Percentiles rank a stretch among this genome's conserved stretches.
These are phyloP conservation scores for Bondarzewia mesenterica DNA, from an alignment of 1,284 basidiomycete species.

Conservation along the genomic window DNA sequence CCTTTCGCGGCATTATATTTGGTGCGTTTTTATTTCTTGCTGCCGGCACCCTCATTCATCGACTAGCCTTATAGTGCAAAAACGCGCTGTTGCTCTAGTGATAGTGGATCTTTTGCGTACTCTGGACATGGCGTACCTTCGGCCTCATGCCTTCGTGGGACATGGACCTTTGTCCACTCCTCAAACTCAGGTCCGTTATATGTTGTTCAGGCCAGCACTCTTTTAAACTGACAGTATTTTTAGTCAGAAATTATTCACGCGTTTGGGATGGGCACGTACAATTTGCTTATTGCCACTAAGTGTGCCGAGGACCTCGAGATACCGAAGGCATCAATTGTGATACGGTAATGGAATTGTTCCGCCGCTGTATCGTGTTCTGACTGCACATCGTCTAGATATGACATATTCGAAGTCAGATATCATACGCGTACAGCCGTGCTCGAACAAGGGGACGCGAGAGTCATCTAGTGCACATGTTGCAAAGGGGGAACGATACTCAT, in stretches of 20 bases:
- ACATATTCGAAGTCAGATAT: conserved; percentile 55
- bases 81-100: conserved; percentile 32
- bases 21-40: conserved; percentile 30
- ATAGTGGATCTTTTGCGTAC: conserved; percentile 36
- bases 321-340: conserved; percentile 43
- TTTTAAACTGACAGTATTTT: background rate
- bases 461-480: conserved; percentile 56
- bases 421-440: conserved; percentile 43
- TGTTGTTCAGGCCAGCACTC: background rate
- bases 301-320: conserved; percentile 50
- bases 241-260: conserved; percentile 35
- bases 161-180: conserved; percentile 24
- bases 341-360: conserved; percentile 39
- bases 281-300: conserved; percentile 54
- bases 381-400: conserved; percentile 36
- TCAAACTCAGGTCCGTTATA: conserved; percentile 30
- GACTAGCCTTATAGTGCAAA: conserved; percentile 30
- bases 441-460: conserved; percentile 36
- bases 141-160: conserved; percentile 17
- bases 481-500: conserved; percentile 47
- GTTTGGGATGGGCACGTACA: conserved; percentile 47
- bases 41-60: background rate
- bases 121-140: conserved; percentile 19
- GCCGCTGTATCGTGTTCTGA: conserved; percentile 1
- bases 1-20: conserved; percentile 58